phyloP scores from a whole-genome alignment of 805 yeast genomes.

The Nakazawaea wickerhamii region DNA sequence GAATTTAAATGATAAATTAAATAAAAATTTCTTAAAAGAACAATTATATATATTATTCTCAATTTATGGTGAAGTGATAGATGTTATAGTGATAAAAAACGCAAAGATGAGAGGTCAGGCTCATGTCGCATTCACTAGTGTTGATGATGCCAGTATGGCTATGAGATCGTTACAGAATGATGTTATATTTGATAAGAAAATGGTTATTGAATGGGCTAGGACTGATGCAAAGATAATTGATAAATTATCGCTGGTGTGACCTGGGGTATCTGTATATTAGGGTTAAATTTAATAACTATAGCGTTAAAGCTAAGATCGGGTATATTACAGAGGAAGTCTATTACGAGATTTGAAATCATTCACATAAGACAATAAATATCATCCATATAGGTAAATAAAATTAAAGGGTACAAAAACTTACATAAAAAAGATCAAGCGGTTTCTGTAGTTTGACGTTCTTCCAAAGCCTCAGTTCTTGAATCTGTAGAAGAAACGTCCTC shows the following conservation, averaged over 20 bases:
- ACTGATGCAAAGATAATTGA: constrained; percentile 25
- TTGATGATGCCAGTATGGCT: constrained; percentile 48
- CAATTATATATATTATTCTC: constrained; percentile 55
- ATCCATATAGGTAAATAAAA: no score
- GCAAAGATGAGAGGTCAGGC: constrained; percentile 58
- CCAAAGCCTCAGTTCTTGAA: not conserved
- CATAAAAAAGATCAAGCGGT: not conserved
- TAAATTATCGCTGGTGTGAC: constrained; percentile 8
- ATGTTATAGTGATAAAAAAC: constrained; percentile 29
- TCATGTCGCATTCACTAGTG: constrained; percentile 46
- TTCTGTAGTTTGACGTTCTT: not conserved
- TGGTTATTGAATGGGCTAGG: constrained; percentile 40
- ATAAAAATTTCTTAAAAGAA: constrained; percentile 37
- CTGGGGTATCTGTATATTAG: not conserved
- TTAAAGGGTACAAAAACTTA: no score
- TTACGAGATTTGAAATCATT: no score
- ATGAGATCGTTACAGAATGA: constrained; percentile 40
- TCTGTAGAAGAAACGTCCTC: constrained; percentile 8
- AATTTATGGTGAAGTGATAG: constrained; percentile 60
- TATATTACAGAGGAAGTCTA: no score
- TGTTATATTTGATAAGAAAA: constrained; percentile 45
- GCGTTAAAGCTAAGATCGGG: not conserved
- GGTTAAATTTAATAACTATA: not conserved
- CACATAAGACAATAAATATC: no score
- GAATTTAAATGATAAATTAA: constrained; percentile 55